Conservation (phyloP, 805 yeast species). For the Teunomyces kruisii region DNA sequence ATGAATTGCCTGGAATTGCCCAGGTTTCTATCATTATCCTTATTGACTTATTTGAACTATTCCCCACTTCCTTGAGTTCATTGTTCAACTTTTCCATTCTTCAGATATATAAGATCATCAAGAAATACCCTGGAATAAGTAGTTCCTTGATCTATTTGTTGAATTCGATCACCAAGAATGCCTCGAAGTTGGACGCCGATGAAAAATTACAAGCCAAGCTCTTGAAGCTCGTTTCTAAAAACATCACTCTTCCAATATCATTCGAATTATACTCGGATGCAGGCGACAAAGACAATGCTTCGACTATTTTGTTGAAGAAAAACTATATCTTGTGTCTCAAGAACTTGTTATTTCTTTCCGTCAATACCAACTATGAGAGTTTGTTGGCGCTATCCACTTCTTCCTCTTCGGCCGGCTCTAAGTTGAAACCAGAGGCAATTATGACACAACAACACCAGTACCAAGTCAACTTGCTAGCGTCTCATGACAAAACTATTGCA, state of each 20-base stretch:
- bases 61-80: conserved; percentile 36
- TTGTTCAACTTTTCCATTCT: conserved; percentile 32
- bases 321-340: conserved; percentile 33
- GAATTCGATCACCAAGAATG: conserved; percentile 30
- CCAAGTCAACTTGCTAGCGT: conserved; percentile 27
- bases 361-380: conserved; percentile 36
- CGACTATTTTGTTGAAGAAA: conserved; percentile 27
- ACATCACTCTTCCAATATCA: conserved; percentile 21
- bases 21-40: conserved; percentile 30
- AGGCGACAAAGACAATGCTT: conserved; percentile 11
- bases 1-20: conserved; percentile 16
- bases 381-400: conserved; percentile 33
- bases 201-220: conserved; percentile 40
- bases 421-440: conserved; percentile 41
- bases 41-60: conserved; percentile 37
- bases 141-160: conserved; percentile 31
- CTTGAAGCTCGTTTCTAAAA: conserved; percentile 30
- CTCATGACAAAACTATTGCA: conserved; percentile 29
- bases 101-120: conserved; percentile 40
- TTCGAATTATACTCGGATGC: conserved; percentile 16
- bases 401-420: conserved; percentile 36
- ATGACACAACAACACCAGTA: conserved; percentile 41
- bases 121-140: conserved; percentile 28
- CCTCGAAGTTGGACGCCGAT: conserved; percentile 39
- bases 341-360: conserved; percentile 31